Percentiles rank a stretch among this genome's conserved stretches.
Conservation (phyloP, 2,329 filamentous ascomycete genomes). For the Tympanopsis confertula region DNA sequence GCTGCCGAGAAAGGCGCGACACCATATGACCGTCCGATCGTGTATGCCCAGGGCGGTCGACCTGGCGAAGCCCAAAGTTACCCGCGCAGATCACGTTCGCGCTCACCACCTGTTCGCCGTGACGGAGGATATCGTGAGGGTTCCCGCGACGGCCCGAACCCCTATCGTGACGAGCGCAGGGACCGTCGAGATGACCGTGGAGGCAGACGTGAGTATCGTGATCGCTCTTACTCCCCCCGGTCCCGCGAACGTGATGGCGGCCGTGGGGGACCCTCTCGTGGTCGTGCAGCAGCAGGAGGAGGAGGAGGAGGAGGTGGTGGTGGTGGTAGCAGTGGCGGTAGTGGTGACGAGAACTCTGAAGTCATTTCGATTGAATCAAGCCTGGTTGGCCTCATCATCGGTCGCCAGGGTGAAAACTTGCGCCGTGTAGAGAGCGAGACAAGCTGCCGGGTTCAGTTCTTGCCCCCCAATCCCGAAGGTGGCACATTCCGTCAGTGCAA, state of each 20-base stretch:
- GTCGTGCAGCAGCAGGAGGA: too few species aligned
- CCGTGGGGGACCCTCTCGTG: constrained; percentile 9
- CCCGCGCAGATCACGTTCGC: constrained; percentile 51
- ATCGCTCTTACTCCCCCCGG: constrained; percentile 57
- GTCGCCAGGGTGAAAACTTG: constrained; percentile 79
- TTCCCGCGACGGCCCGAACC: constrained; percentile 67
- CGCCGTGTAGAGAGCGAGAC: constrained; percentile 75
- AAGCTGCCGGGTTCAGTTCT: constrained; percentile 75
- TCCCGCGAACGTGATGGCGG: constrained; percentile 35
- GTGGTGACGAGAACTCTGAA: constrained; percentile 62
- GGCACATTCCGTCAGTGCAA: constrained; percentile 73
- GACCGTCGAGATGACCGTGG: constrained; percentile 38
- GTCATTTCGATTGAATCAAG: constrained; percentile 78
- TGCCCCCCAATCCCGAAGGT: constrained; percentile 61
- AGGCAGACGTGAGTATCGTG: constrained; percentile 39
- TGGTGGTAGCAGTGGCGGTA: too few species aligned
- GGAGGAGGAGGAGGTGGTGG: constrained; percentile 30
- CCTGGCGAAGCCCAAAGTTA: constrained; percentile 42
- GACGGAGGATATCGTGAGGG: constrained; percentile 29
- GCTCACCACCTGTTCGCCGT: constrained; percentile 57
- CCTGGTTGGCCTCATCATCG: constrained; percentile 81
- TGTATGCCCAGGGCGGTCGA: constrained; percentile 18
- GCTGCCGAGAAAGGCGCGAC: constrained; percentile 67
- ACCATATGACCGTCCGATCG: constrained; percentile 44
- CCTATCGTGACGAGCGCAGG: constrained; percentile 76